Conservation (phyloP, 1,284 basidiomycete species). For the Meripilus lineatus region DNA sequence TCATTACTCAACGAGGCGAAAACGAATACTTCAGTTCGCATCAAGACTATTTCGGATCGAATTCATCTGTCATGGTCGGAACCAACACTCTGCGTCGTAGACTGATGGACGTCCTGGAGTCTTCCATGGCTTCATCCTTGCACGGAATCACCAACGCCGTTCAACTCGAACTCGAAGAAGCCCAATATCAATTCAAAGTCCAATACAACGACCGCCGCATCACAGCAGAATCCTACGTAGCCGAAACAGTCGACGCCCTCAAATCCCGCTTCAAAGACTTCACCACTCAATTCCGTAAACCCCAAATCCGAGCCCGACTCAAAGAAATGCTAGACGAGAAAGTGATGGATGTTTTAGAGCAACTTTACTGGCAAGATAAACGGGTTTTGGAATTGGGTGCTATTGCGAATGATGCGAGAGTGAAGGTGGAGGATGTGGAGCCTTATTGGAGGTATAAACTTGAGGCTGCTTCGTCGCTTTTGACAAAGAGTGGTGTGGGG, state of each 20-base stretch:
- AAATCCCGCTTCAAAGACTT: conserved; percentile 91
- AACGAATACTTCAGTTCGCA: conserved; percentile 77
- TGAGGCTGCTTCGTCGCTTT: conserved; percentile 84
- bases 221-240: conserved; percentile 94
- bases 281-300: conserved; percentile 83
- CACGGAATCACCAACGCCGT: conserved; percentile 97
- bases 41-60: conserved; percentile 68
- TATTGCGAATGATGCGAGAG: conserved; percentile 67
- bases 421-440: conserved; percentile 79
- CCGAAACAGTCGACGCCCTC: conserved; percentile 91
- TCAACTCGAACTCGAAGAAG: conserved; percentile 94
- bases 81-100: conserved; percentile 85
- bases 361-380: conserved; percentile 95
- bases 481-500: conserved; percentile 97
- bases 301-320: conserved; percentile 83
- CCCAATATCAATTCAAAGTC: conserved; percentile 98
- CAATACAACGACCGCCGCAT: conserved; percentile 98
- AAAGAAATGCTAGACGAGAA: conserved; percentile 94
- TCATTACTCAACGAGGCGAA: conserved; percentile 68
- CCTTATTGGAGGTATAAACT: conserved; percentile 96
- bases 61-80: conserved; percentile 78
- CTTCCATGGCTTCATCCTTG: conserved; percentile 93
- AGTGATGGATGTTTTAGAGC: conserved; percentile 95
- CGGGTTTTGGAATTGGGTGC: conserved; percentile 72
- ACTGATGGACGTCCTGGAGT: conserved; percentile 96